phyloP scores from a whole-genome alignment of 257 asterid genomes.

The Perilla frutescens region DNA sequence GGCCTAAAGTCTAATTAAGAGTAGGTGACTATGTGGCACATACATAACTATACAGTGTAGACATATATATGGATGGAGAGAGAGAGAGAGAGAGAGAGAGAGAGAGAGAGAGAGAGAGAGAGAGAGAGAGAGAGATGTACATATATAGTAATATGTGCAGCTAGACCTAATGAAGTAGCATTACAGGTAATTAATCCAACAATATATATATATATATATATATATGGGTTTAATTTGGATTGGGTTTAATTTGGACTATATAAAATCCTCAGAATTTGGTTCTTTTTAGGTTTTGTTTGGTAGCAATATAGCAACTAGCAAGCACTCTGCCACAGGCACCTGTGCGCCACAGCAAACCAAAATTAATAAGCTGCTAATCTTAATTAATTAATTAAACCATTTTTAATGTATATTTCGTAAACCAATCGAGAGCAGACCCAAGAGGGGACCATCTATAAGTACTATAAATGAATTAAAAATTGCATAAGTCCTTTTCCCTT shows the following conservation, averaged over 20 bases:
- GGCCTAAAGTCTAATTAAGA: too few relatives aligned
- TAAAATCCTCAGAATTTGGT: constrained; percentile 34
- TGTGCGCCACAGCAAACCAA: constrained; percentile 31
- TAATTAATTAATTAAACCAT: background rate
- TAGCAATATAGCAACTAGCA: constrained; percentile 26
- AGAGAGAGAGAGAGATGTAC: background rate
- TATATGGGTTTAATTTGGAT: constrained; percentile 29
- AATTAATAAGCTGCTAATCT: constrained; percentile 20
- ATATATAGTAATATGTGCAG: background rate
- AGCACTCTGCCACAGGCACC: constrained; percentile 41
- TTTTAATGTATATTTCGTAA: constrained; percentile 33
- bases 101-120: background rate
- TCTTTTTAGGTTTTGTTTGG: constrained; percentile 59
- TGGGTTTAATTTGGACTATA: constrained; percentile 26
- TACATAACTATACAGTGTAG: too few relatives aligned
- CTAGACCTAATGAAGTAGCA: constrained; percentile 24
- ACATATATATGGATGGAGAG: background rate
- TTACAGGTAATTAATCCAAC: constrained; percentile 38
- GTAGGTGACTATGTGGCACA: too few relatives aligned
- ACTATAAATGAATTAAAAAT: constrained; percentile 19
- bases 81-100: background rate
- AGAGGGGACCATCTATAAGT: constrained; percentile 42
- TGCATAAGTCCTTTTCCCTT: constrained; percentile 8
- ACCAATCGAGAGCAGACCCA: constrained; percentile 26
- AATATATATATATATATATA: too few relatives aligned